phyloP scores from a whole-genome alignment of 345 rosid genomes.

The Eucalyptus coolabah region DNA sequence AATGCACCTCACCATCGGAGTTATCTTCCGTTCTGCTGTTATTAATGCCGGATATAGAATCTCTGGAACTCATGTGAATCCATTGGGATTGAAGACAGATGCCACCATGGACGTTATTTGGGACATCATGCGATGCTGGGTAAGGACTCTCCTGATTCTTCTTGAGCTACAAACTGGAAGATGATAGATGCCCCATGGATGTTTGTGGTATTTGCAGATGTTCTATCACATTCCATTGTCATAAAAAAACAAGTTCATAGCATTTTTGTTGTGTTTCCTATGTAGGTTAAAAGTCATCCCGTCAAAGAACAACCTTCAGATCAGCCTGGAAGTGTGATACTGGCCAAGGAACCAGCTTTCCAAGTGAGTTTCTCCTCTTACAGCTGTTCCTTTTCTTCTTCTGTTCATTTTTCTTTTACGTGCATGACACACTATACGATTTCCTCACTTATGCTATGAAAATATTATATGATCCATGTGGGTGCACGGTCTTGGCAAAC shows the following conservation, averaged over 20 bases:
- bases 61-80: constrained; percentile 91
- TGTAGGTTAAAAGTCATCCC: constrained; percentile 89
- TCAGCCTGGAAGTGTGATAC: constrained; percentile 84
- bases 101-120: constrained; percentile 98
- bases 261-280: not conserved
- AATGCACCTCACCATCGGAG: constrained; percentile 93
- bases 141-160: constrained; percentile 14
- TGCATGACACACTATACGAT: not conserved
- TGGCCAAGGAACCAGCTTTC: constrained; percentile 77
- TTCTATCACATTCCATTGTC: not conserved
- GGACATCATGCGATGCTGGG: constrained; percentile 99
- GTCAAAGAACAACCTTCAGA: constrained; percentile 77
- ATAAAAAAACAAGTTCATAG: not conserved
- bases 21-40: constrained; percentile 90
- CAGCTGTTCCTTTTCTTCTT: not conserved
- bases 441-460: not conserved
- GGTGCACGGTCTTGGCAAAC: not conserved
- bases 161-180: not conserved
- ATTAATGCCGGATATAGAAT: constrained; percentile 88
- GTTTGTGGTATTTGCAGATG: not conserved
- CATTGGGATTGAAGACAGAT: constrained; percentile 88
- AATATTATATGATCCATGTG: not conserved
- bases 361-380: constrained; percentile 32
- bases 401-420: not conserved
- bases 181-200: not conserved